Percentiles rank a stretch among this genome's conserved stretches.
phyloP scores from a whole-genome alignment of 371 early-diverging fungal genomes.

The Nosema muscidifuracis region DNA sequence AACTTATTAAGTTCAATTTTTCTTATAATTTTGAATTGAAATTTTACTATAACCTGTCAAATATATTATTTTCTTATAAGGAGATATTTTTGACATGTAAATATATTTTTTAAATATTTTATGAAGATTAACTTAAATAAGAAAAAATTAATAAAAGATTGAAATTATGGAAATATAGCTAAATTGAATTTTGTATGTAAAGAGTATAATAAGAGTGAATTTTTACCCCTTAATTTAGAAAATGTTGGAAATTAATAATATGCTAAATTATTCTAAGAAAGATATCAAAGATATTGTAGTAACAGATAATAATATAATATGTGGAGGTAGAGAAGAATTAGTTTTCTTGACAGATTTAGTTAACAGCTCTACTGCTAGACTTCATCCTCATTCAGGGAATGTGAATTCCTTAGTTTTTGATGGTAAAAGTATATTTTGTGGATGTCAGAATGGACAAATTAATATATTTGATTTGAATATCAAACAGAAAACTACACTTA shows the following conservation, averaged over 20 bases:
- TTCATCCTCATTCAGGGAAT: slow-evolving; percentile 18
- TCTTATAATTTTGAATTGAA: no score
- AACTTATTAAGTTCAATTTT: no score
- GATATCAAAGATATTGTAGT: slow-evolving; percentile 50
- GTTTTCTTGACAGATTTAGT: slow-evolving; percentile 13
- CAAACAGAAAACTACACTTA: neutral
- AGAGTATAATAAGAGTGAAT: no score
- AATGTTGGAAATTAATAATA: neutral
- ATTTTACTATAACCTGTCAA: no score
- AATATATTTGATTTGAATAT: slow-evolving; percentile 7
- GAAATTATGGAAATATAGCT: no score
- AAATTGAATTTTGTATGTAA: no score
- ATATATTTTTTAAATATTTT: no score
- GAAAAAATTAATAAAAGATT: no score
- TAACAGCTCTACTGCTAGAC: neutral
- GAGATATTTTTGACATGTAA: no score
- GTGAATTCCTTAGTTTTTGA: slow-evolving; percentile 41
- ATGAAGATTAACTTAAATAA: no score
- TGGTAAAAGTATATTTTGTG: slow-evolving; percentile 28
- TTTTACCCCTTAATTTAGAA: neutral
- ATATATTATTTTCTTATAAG: no score
- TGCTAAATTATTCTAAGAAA: neutral
- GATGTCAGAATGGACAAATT: slow-evolving; percentile 48
- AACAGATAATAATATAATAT: slow-evolving; percentile 7
- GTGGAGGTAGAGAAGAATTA: slow-evolving; percentile 39